Conservation (phyloP, 2,329 filamentous ascomycete genomes). For the Ophiostoma fasciatum region DNA sequence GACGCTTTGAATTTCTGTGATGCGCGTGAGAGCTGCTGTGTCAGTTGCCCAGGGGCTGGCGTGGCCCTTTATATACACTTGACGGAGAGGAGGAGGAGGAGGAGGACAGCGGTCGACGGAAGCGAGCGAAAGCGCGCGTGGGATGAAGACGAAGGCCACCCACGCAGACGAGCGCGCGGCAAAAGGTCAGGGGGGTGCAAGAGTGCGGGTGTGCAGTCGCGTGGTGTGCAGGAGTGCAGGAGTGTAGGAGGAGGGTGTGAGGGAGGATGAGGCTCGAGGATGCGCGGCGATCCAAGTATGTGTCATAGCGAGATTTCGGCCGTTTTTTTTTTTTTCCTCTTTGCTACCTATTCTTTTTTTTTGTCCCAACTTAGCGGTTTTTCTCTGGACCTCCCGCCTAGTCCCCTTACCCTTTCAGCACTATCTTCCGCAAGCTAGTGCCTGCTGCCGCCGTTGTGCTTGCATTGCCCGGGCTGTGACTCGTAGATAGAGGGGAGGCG, state of each 20-base stretch:
- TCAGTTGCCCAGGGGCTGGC: slow-evolving; percentile 1
- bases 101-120: neutral
- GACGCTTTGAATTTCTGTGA: too few species aligned
- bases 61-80: slow-evolving; percentile 5
- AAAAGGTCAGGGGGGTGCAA: neutral
- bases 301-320: too few species aligned
- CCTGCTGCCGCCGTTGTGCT: neutral
- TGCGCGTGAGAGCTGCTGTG: neutral
- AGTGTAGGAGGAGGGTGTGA: too few species aligned
- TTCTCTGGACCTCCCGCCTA: too few species aligned
- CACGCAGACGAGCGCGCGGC: too few species aligned
- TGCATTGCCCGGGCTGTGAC: too few species aligned
- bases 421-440: neutral
- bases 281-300: neutral
- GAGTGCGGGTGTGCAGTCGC: slow-evolving; percentile 1
- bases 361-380: too few species aligned
- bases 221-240: slow-evolving; percentile 3
- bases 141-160: slow-evolving; percentile 1
- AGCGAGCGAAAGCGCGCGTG: neutral
- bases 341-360: too few species aligned
- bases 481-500: too few species aligned
- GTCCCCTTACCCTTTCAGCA: too few species aligned
- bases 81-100: neutral
- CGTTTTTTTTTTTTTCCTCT: neutral
- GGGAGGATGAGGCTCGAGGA: slow-evolving; percentile 1